Conservation (phyloP, 2,329 filamentous ascomycete species). For the Trichoderma sp. region DNA sequence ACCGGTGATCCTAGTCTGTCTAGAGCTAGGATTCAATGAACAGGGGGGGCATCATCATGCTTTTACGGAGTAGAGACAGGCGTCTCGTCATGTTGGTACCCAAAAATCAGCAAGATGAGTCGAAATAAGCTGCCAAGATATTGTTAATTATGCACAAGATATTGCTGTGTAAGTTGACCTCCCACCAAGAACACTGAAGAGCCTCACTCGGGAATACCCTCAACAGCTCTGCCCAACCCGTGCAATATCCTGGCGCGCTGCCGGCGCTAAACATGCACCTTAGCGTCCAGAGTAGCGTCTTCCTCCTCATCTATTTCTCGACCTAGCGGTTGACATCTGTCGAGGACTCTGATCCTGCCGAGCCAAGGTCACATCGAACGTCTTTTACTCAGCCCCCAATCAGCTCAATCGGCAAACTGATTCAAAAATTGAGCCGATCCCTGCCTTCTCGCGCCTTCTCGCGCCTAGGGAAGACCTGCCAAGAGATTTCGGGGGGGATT, state of each 20-base stretch:
- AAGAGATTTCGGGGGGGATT: not conserved
- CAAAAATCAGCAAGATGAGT: not conserved
- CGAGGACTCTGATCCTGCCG: not conserved
- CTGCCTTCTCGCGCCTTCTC: not conserved
- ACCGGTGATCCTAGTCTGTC: not conserved
- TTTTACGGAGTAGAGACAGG: no score
- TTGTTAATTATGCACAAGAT: not conserved
- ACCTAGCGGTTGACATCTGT: not conserved
- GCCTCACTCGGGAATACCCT: not conserved
- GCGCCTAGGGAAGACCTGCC: not conserved
- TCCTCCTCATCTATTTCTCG: not conserved
- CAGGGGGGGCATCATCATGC: not conserved
- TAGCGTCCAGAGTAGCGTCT: not conserved
- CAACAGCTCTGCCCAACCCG: not conserved
- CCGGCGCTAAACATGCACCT: not conserved
- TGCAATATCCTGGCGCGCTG: not conserved
- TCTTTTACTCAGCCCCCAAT: not conserved
- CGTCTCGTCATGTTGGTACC: not conserved
- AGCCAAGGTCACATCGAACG: not conserved
- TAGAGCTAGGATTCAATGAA: not conserved
- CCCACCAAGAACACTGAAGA: not conserved
- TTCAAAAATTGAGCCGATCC: not conserved
- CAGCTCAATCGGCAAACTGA: not conserved
- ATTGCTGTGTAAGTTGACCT: not conserved
- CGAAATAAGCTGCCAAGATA: not conserved